Conservation (phyloP, 2,329 filamentous ascomycete genomes). For the Ceratocystis albifundus region DNA sequence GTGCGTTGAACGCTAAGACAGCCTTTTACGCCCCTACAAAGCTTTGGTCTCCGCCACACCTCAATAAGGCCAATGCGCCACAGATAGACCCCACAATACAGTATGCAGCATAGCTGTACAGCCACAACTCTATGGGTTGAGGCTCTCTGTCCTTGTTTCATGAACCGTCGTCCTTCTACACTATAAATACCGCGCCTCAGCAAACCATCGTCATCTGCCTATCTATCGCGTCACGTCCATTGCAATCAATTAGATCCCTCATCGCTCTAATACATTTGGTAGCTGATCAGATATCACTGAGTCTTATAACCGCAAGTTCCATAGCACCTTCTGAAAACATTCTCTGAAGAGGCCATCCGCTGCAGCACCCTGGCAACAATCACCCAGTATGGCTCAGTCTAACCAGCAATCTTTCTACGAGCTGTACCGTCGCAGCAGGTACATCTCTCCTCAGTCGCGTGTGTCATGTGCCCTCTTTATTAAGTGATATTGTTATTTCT, state of each 20-base stretch:
- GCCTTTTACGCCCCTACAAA: background rate
- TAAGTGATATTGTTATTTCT: background rate
- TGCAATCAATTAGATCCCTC: background rate
- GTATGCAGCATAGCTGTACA: background rate
- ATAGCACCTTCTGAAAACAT: background rate
- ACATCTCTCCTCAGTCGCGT: constrained; percentile 30
- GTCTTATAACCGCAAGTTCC: background rate
- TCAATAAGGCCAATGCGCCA: background rate
- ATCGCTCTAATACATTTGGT: constrained; percentile 19
- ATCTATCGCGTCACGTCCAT: constrained; percentile 9
- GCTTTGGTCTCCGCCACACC: constrained; percentile 6
- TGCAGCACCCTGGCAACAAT: background rate
- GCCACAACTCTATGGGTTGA: constrained; percentile 2
- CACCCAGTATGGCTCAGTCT: constrained; percentile 18
- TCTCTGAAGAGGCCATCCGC: constrained; percentile 10
- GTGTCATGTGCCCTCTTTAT: constrained; percentile 10
- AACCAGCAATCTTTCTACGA: constrained; percentile 61
- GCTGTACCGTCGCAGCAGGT: constrained; percentile 98
- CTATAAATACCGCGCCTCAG: constrained; percentile 26
- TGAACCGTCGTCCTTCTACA: constrained; percentile 16
- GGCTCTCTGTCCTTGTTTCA: constrained; percentile 20
- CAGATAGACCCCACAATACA: background rate
- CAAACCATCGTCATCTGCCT: background rate
- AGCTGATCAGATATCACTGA: constrained; percentile 5
- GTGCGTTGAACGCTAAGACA: background rate